A percentile compares a stretch with the other conserved stretches of the same genome.
phyloP scores from a whole-genome alignment of 192 early-diverging fungal genomes.

The Dispira simplex region DNA sequence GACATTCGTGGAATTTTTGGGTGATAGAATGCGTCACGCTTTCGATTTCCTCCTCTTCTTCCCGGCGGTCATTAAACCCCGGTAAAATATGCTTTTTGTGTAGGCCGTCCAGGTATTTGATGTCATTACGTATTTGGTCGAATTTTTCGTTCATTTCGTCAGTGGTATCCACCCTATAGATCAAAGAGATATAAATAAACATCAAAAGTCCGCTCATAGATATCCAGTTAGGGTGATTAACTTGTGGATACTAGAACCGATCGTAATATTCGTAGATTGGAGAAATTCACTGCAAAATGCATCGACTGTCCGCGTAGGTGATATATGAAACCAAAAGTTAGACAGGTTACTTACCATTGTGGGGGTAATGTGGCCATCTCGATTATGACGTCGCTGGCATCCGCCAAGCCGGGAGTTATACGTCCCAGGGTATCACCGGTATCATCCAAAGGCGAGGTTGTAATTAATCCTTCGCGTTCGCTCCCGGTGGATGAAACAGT shows the following conservation, averaged over 20 bases:
- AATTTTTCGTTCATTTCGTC: slow-evolving; percentile 67
- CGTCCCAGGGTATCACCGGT: no score
- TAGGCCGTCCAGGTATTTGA: slow-evolving; percentile 45
- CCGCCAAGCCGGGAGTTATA: no score
- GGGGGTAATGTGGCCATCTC: slow-evolving; percentile 82
- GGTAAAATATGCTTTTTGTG: slow-evolving; percentile 84
- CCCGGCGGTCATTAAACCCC: slow-evolving; percentile 80
- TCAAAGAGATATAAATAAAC: neutral
- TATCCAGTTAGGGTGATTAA: no score
- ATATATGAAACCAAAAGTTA: no score
- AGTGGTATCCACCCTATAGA: slow-evolving; percentile 69
- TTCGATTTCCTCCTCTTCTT: slow-evolving; percentile 70
- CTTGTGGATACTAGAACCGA: no score
- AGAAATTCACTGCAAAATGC: no score
- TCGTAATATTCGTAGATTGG: no score
- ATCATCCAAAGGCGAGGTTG: no score
- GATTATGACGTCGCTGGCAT: slow-evolving; percentile 67
- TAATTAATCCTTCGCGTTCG: slow-evolving; percentile 26
- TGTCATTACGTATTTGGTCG: slow-evolving; percentile 45
- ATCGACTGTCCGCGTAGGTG: no score
- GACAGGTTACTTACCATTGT: slow-evolving; percentile 76
- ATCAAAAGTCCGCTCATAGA: no score
- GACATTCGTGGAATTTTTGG: slow-evolving; percentile 52
- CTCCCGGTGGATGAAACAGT: neutral
- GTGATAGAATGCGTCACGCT: slow-evolving; percentile 73